Base-by-base conservation (phyloP, 2,329 filamentous ascomycete species). In the Pyricularia pennisetigena region DNA sequence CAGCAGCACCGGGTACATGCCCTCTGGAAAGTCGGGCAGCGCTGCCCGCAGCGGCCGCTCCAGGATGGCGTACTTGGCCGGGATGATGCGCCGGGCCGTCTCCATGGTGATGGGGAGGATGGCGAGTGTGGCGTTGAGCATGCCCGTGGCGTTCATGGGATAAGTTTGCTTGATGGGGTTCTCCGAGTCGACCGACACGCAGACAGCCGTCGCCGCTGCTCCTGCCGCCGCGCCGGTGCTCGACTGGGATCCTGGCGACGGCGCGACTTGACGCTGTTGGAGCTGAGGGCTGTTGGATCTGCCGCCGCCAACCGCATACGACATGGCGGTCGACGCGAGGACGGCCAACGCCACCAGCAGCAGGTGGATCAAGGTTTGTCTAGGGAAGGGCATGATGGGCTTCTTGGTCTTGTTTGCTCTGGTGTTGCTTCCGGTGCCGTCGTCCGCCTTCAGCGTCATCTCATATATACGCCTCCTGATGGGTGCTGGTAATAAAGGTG, bases 1-100 rank as follows among this genome's bases (percentile, higher is more conserved):
- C 7, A 84, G 71, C 68, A 85, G 70, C 59, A 85, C 81, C 1
- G 85, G 85, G 71, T 86, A 87, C 80, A 81, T 83, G 71, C 79
- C 82, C 12, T 73, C 68, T 0, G 84, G 83, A 49, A 86, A 85
- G 4, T 75, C 72, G 1, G 83, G 83, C 4, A 86, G 75, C 23
- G 85, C 73, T 6, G 75, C 71, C 10, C 79, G 76, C 71, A 83
- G 85, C 5, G 81, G 81, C n/a, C 75, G 72, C 69, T 82, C 82
- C 65, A 85, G 75, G 71, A 87, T 86, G 16, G 73, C 71, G 72
- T 82, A 85, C 72, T 82, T 74, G 0, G 78, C 54, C 0, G 84
- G 85, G 24, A 87, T 80, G 24, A 85, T 72, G 24, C 76, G 73
- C 12, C 82, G 79, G 8, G 84, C 84, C 1, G 79, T 74, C 3